Evolutionary conservation across 345 rosid species (phyloP), one percentile per base, ranked within the genome.

Genomic region (Toxicodendron radicans): DNA sequence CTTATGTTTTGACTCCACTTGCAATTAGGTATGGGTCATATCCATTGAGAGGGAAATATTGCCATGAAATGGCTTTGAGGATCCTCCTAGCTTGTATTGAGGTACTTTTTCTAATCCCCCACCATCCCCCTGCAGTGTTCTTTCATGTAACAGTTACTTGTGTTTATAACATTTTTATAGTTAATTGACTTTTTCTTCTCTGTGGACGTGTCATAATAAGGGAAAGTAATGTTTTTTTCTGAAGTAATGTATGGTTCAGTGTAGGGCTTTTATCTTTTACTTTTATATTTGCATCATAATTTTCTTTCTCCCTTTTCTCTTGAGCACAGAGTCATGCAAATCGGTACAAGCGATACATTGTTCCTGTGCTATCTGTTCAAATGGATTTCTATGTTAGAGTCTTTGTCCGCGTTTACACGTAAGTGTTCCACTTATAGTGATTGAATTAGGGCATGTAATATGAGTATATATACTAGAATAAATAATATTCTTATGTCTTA

Each of bases 51-150:
- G 99, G 98, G 33, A 96, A 96, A 84, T 93, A 96, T 68, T 92
- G 97, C 78, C 99, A 96, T 20, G 99, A 96, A 85, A 93, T 96
- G 99, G 98, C 99, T 81, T 83, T 96, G 84, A 89, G 99, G 83
- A 92, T 96, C 81, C 95, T 96, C 43, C 94, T 95, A 46, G 95
- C 98, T 72, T 84, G 94, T 81, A 93, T 95, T 75, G 99, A 95
- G 98, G 99, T 95, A 84, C 41, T 68, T 74, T 7, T 7, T 5
- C 43, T 38, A 38, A 38, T 38, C 43, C 1, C 8, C 43, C 43
- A 38, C 8, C 8, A 38, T 7, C 6, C 8, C 8, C 9, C 43
- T 38, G 9, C 7, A 8, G 43, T 7, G 9, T 5, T 38, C 43
- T 38, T 38, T 38, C 43, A 38, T 38, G 9, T 38, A 33, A 54